Evolutionary conservation across 2,329 filamentous ascomycete species (phyloP), one percentile per base, ranked within the genome.

Genomic region (Sphaerulina musiva): DNA sequence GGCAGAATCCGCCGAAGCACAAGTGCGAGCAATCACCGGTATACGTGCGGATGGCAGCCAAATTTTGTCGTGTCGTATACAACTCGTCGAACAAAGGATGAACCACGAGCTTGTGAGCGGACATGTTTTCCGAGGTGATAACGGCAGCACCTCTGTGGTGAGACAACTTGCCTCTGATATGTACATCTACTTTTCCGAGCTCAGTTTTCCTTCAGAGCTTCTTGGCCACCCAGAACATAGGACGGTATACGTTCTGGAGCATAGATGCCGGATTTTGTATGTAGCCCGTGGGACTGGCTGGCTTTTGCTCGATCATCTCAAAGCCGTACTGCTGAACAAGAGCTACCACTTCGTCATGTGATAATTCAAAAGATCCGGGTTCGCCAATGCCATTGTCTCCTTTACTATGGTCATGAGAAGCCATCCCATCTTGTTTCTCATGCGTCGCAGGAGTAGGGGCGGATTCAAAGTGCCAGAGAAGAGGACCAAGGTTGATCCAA

Each of bases 381-480:
- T 95, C 90, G 0, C 84, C 90, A 59, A 96, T 95, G 1, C 66
- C 63, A 31, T 62, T 59, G 5, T 59, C 48, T 23, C 48, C 51
- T 43, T 48, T 48, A 23, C 57, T 51, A 14, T 48, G 23, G 6
- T 49, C 20, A 32, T 38, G 42, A 26, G 14, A 38, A 38, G 38
- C 4, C 17, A 40, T 45, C 23, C 56, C 51, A 14, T 45, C 41
- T 31, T 58, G 53, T 51, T 10, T 79, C 75, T 64, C 81, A 75
- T 60, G 79, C 78, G 39, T 81, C 12, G 62, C 62, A 4, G 66
- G 64, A 1, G 64, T 81, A 1, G 81, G 78, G 41, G 85, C 80
- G 61, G 89, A 86, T 68, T 95, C 89, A 69, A 95, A 97, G 70
- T 98, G 95, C 93, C 93, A 98, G 40, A 97, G 76, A 51, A 98